Conservation (phyloP, 352 stramenopile genomes). For the Pythium angustatum region DNA sequence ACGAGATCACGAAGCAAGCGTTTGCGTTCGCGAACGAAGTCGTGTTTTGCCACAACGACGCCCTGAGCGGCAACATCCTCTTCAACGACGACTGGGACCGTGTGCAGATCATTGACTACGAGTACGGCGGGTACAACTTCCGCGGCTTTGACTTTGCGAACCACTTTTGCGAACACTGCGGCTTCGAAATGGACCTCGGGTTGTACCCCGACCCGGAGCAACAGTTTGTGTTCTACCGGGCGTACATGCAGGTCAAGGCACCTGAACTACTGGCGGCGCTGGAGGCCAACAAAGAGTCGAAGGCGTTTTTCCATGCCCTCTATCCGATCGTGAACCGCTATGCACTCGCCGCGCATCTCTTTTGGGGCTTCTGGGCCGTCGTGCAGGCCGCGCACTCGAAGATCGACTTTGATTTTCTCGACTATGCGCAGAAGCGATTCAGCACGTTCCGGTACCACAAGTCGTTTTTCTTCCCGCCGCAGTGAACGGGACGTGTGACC, state of each 20-base stretch:
- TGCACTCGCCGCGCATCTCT: slow-evolving; percentile 89
- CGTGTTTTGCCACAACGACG: slow-evolving; percentile 94
- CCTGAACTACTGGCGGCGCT: slow-evolving; percentile 65
- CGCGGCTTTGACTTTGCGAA: slow-evolving; percentile 94
- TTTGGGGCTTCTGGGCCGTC: slow-evolving; percentile 94
- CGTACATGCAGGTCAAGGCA: slow-evolving; percentile 76
- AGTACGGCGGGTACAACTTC: slow-evolving; percentile 94
- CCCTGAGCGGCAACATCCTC: slow-evolving; percentile 88
- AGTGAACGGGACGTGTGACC: slow-evolving; percentile 7
- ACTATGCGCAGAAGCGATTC: slow-evolving; percentile 84
- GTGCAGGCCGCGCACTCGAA: slow-evolving; percentile 89
- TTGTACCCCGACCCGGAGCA: slow-evolving; percentile 81
- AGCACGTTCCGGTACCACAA: slow-evolving; percentile 77
- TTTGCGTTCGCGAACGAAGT: slow-evolving; percentile 74
- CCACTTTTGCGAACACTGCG: slow-evolving; percentile 94
- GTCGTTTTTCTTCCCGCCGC: slow-evolving; percentile 50
- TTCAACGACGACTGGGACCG: slow-evolving; percentile 75
- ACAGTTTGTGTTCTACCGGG: slow-evolving; percentile 86
- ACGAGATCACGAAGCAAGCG: slow-evolving; percentile 80
- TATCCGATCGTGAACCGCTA: slow-evolving; percentile 88
- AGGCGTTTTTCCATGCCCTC: slow-evolving; percentile 83
- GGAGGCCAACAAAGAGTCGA: slow-evolving; percentile 69
- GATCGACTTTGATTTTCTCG: slow-evolving; percentile 90
- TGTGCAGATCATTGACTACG: slow-evolving; percentile 95
- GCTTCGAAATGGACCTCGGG: slow-evolving; percentile 91